phyloP scores from a whole-genome alignment of 23 red algal species.

The Gracilaria gracilis region DNA sequence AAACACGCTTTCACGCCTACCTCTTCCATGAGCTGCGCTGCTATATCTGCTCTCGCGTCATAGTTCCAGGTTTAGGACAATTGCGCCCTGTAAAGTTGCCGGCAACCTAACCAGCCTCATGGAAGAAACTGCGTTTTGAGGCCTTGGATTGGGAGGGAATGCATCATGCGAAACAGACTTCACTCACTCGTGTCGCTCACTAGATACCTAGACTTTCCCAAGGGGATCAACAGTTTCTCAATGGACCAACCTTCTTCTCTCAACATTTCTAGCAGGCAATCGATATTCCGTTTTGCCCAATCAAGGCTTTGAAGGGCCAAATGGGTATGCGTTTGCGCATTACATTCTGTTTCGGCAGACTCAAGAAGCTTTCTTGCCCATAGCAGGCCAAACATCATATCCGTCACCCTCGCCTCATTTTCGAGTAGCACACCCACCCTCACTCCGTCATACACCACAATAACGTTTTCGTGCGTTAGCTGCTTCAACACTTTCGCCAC shows the following conservation, averaged over 20 bases:
- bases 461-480: constrained; percentile 25
- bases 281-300: not conserved
- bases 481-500: constrained; percentile 2
- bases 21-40: too few relatives aligned
- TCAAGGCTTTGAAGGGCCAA: constrained; percentile 26
- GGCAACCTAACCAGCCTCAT: too few relatives aligned
- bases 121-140: not conserved
- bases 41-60: too few relatives aligned
- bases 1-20: too few relatives aligned
- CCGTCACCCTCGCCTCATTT: not conserved
- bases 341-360: not conserved
- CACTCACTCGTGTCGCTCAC: not conserved
- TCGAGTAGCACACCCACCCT: constrained; percentile 44
- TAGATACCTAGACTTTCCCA: not conserved
- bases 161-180: not conserved
- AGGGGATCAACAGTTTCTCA: constrained; percentile 36
- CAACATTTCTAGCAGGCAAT: not conserved
- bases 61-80: too few relatives aligned
- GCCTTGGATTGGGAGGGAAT: too few relatives aligned
- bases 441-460: constrained; percentile 27
- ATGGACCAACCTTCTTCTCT: constrained; percentile 50
- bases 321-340: not conserved
- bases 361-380: constrained; percentile 39
- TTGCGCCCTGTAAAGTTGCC: too few relatives aligned
- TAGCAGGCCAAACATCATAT: constrained; percentile 45